Evolutionary conservation across 441 rosid species (phyloP).

Genomic region (Bruguiera hainesii): DNA sequence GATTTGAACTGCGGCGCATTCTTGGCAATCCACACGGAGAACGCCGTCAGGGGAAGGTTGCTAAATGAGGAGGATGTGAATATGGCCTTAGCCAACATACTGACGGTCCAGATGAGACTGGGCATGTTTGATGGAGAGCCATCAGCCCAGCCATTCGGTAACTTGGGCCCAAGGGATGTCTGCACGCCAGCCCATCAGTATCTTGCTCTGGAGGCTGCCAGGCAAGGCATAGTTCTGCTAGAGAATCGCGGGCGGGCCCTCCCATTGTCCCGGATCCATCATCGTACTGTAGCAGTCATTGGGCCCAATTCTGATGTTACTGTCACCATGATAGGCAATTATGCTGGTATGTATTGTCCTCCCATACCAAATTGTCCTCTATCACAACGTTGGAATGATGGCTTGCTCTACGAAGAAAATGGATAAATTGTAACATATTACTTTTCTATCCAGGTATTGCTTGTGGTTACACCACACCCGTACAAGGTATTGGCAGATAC

Average conservation of each 20-base stretch:
- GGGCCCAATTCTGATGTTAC: conserved; percentile 86
- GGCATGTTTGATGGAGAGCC: conserved; percentile 93
- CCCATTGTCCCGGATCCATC: conserved; percentile 53
- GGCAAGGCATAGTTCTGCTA: conserved; percentile 85
- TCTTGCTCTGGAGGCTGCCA: conserved; percentile 84
- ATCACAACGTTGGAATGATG: too few species aligned
- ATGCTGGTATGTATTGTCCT: conserved; percentile 39
- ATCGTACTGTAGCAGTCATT: conserved; percentile 61
- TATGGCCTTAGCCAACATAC: conserved; percentile 52
- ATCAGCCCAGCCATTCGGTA: conserved; percentile 45
- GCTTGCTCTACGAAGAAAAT: too few species aligned
- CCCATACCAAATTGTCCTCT: too few species aligned
- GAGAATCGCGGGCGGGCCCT: conserved; percentile 53
- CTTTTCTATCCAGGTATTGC: conserved; percentile 47
- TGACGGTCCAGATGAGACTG: conserved; percentile 85
- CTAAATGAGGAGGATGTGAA: conserved; percentile 56
- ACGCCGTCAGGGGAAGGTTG: conserved; percentile 49
- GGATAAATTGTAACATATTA: too few species aligned
- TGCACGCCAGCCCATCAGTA: conserved; percentile 73
- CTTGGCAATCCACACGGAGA: conserved; percentile 68
- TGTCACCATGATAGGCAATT: conserved; percentile 81
- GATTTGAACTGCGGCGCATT: conserved; percentile 92
- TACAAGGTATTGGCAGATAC: conserved; percentile 67
- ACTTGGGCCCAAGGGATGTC: conserved; percentile 64
- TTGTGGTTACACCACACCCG: conserved; percentile 77